Evolutionary conservation across 108 stramenopile genomes (phyloP).

Genomic region (Cyclotella baltica): DNA sequence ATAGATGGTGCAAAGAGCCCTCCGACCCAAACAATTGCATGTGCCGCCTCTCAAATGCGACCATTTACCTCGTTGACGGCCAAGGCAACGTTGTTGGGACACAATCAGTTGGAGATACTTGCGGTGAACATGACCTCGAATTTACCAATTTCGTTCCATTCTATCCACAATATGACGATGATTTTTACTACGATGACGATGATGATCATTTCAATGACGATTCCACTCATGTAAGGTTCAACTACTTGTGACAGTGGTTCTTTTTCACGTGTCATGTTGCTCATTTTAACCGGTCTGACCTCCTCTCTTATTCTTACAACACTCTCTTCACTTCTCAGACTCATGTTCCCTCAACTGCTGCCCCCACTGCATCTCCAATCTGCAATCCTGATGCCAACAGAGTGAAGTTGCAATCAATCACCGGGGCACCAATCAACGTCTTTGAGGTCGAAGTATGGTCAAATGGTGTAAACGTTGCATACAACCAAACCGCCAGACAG

Average conservation of each 20-base stretch:
- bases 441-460: not conserved
- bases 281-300: not conserved
- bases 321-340: not conserved
- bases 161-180: too few species aligned
- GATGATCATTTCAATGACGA: not conserved
- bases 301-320: not conserved
- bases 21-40: not conserved
- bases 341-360: not conserved
- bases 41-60: not conserved
- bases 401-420: not conserved
- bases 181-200: not conserved
- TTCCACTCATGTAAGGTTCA: not conserved
- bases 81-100: not conserved
- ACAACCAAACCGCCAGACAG: not conserved
- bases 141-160: not conserved
- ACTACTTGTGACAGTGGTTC: not conserved
- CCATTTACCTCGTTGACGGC: not conserved
- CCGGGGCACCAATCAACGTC: not conserved
- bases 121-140: not conserved
- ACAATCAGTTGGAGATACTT: not conserved
- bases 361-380: not conserved
- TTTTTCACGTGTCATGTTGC: not conserved
- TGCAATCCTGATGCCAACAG: not conserved
- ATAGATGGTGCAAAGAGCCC: not conserved
- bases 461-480: not conserved